Evolutionary conservation across 1,284 basidiomycete genomes (phyloP).

Genomic region (Termitomyces sp.): DNA sequence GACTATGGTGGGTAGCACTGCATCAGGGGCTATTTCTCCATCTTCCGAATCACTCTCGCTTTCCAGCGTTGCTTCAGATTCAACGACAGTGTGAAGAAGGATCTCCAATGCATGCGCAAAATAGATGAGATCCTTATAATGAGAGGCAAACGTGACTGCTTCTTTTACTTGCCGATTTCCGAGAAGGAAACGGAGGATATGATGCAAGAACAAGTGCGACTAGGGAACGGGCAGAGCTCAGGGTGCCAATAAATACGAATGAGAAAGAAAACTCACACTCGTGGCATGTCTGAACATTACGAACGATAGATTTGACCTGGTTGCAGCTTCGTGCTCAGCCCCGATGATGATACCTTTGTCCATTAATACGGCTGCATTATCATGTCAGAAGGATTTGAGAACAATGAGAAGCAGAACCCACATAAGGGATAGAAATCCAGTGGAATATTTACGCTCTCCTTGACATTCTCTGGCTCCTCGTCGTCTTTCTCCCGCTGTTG

Average conservation of each 20-base stretch:
- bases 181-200: conserved; percentile 84
- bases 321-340: conserved; percentile 82
- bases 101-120: conserved; percentile 95
- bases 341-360: conserved; percentile 99
- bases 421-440: conserved; percentile 95
- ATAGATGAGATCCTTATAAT: conserved; percentile 87
- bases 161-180: conserved; percentile 65
- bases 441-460: conserved; percentile 88
- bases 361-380: conserved; percentile 81
- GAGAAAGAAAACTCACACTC: conserved; percentile 52
- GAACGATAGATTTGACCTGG: conserved; percentile 79
- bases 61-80: conserved; percentile 66
- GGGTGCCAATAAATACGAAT: neutral
- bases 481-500: conserved; percentile 35
- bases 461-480: conserved; percentile 60
- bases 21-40: conserved; percentile 26
- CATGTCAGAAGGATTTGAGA: conserved; percentile 4
- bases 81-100: conserved; percentile 88
- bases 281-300: conserved; percentile 91
- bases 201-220: conserved; percentile 94
- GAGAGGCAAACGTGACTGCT: conserved; percentile 82
- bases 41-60: conserved; percentile 26
- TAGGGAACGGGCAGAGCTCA: conserved; percentile 27
- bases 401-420: conserved; percentile 38
- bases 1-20: conserved; percentile 67